Evolutionary conservation across 2,329 filamentous ascomycete species (phyloP).

Genomic region (Ophiosphaerella herpotricha): DNA sequence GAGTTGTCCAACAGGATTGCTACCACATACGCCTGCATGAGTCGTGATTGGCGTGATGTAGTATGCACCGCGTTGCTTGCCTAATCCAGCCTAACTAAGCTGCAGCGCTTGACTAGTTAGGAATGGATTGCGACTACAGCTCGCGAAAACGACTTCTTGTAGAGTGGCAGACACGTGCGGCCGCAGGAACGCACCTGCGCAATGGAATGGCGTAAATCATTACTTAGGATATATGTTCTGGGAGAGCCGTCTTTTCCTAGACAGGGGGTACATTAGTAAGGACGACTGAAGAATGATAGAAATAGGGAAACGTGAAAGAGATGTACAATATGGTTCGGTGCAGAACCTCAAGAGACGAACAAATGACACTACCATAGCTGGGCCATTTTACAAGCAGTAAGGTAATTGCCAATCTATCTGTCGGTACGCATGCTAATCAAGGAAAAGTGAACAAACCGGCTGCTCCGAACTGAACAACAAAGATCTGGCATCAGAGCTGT

Average conservation of each 20-base stretch:
- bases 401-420: no score
- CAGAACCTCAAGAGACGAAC: no score
- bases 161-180: conserved; percentile 18
- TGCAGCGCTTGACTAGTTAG: conserved; percentile 5
- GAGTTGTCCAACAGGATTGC: no score
- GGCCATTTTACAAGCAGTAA: no score
- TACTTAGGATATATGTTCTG: conserved; percentile 1
- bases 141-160: conserved; percentile 16
- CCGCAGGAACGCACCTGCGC: background rate
- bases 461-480: background rate
- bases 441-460: background rate
- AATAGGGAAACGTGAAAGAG: background rate
- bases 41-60: background rate
- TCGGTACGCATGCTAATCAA: background rate
- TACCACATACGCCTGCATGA: background rate
- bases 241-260: background rate
- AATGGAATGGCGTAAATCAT: background rate
- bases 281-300: background rate
- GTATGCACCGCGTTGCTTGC: conserved; percentile 13
- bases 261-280: background rate
- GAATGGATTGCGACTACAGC: conserved; percentile 4
- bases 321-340: no score
- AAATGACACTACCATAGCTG: no score
- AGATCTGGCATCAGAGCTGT: conserved; percentile 4
- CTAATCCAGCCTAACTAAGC: conserved; percentile 9